Conservation (phyloP, 1,284 basidiomycete genomes). For the Tylopilus orsonianus region DNA sequence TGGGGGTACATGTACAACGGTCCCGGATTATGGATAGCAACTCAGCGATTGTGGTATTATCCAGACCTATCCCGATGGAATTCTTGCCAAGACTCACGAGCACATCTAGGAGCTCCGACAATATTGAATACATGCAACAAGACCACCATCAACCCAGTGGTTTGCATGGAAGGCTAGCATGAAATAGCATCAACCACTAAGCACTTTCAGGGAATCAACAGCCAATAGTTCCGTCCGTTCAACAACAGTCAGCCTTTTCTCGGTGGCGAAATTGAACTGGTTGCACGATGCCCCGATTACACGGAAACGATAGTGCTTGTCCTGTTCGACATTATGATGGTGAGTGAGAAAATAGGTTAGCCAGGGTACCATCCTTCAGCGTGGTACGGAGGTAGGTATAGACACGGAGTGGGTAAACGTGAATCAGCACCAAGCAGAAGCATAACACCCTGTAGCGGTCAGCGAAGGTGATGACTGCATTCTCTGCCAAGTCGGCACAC, state of each 20-base stretch:
- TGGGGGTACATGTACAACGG: too few relatives aligned
- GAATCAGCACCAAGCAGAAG: not conserved
- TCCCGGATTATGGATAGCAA: too few relatives aligned
- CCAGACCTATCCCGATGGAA: too few relatives aligned
- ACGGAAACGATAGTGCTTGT: constrained; percentile 37
- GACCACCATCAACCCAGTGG: not conserved
- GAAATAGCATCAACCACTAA: constrained; percentile 39
- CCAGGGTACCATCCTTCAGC: constrained; percentile 33
- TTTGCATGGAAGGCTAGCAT: too few relatives aligned
- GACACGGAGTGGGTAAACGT: constrained; percentile 6
- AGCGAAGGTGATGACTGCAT: constrained; percentile 24
- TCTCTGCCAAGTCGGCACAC: constrained; percentile 10
- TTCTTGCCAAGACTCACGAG: too few relatives aligned
- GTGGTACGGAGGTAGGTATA: constrained; percentile 26
- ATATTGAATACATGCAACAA: constrained; percentile 40
- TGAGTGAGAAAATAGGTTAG: constrained; percentile 24
- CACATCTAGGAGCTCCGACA: constrained; percentile 20
- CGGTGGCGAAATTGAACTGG: constrained; percentile 39
- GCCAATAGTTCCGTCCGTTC: constrained; percentile 46
- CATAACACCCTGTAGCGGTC: constrained; percentile 15
- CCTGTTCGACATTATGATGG: constrained; percentile 28
- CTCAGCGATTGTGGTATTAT: too few relatives aligned
- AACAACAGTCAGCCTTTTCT: constrained; percentile 43
- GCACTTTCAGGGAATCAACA: constrained; percentile 41
- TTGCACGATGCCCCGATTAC: constrained; percentile 36